A percentile compares a stretch with the other conserved stretches of the same genome.
phyloP scores from a whole-genome alignment of 2,329 filamentous ascomycete species.

The Pseudogymnoascus sp. region DNA sequence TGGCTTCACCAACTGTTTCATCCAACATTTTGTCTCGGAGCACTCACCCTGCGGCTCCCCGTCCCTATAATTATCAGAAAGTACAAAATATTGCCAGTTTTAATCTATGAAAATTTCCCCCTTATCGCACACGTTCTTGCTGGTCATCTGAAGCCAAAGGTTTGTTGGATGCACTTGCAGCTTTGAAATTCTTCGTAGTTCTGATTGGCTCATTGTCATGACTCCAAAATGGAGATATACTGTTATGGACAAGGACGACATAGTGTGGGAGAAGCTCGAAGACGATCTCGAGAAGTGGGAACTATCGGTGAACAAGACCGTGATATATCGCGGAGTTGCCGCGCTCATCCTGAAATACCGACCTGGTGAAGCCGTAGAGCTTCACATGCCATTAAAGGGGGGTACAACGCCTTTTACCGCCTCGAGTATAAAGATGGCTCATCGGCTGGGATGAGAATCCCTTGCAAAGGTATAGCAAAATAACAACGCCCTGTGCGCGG shows the following conservation, averaged over 20 bases:
- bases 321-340: not conserved
- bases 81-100: too few species aligned
- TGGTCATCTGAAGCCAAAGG: too few species aligned
- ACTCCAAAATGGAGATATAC: not conserved
- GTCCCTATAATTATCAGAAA: too few species aligned
- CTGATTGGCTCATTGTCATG: not conserved
- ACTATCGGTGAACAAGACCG: not conserved
- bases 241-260: not conserved
- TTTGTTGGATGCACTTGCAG: too few species aligned
- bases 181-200: too few species aligned
- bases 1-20: too few species aligned
- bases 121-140: too few species aligned
- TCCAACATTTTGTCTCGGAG: too few species aligned
- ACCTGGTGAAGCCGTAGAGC: not conserved
- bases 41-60: too few species aligned
- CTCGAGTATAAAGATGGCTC: not conserved
- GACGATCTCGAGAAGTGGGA: too few species aligned
- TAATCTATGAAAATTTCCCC: too few species aligned
- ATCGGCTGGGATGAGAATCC: not conserved
- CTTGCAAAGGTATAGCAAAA: not conserved
- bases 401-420: not conserved
- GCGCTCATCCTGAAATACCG: not conserved
- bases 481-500: not conserved
- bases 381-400: not conserved
- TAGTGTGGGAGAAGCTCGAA: not conserved